Evolutionary conservation across 1,284 basidiomycete species (phyloP).

Genomic region (Somion occarium): DNA sequence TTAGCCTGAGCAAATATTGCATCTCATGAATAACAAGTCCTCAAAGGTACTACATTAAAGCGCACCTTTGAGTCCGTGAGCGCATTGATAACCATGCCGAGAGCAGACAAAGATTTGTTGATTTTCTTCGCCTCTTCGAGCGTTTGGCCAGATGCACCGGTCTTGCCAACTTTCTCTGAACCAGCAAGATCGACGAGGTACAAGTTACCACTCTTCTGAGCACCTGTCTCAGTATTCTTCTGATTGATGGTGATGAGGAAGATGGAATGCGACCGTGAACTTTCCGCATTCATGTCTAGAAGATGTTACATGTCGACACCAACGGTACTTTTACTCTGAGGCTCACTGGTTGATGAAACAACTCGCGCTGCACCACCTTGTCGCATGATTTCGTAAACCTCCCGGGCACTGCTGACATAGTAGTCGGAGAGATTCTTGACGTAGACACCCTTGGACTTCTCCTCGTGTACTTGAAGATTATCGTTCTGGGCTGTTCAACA

Average conservation of each 20-base stretch:
- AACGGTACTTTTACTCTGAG: constrained; percentile 1
- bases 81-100: constrained; percentile 99
- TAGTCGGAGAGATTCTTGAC: constrained; percentile 98
- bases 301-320: constrained; percentile 6
- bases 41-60: constrained; percentile 8
- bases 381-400: constrained; percentile 99
- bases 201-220: constrained; percentile 94
- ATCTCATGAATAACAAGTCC: background rate
- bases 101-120: constrained; percentile 96
- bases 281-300: constrained; percentile 99
- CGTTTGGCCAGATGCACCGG: constrained; percentile 97
- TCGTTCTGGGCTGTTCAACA: constrained; percentile 84
- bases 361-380: constrained; percentile 90
- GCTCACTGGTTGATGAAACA: constrained; percentile 91
- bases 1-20: constrained; percentile 59
- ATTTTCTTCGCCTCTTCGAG: constrained; percentile 99
- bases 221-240: constrained; percentile 93
- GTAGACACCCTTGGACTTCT: constrained; percentile 96
- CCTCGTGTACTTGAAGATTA: constrained; percentile 98
- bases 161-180: constrained; percentile 99
- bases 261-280: constrained; percentile 98
- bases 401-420: constrained; percentile 94
- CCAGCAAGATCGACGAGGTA: constrained; percentile 99
- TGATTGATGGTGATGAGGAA: constrained; percentile 98
- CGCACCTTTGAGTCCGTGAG: constrained; percentile 92